Percentiles rank a stretch among this genome's conserved stretches.
phyloP scores from a whole-genome alignment of 202 grass and related monocot species.

The Schoenoplectus tabernaemontani region DNA sequence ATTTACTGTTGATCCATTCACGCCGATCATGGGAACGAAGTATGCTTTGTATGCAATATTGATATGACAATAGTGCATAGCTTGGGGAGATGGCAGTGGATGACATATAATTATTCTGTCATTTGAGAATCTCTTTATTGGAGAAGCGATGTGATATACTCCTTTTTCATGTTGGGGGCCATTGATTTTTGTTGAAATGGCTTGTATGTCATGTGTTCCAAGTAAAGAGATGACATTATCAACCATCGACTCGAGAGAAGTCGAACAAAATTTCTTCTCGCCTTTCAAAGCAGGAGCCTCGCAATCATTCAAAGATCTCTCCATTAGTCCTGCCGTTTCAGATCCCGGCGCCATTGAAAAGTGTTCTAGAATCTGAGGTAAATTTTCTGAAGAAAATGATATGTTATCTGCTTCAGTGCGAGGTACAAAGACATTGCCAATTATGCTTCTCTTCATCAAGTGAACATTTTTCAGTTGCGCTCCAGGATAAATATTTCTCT shows the following conservation, averaged over 20 bases:
- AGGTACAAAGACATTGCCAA: too few species aligned
- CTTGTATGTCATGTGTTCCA: conserved; percentile 42
- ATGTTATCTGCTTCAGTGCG: too few species aligned
- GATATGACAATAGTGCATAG: neutral
- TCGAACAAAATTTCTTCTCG: conserved; percentile 60
- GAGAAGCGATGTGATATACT: neutral
- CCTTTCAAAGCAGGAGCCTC: conserved; percentile 33
- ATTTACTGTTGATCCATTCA: neutral
- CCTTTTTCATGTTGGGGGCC: neutral
- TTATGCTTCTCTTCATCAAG: too few species aligned
- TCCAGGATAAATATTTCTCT: neutral
- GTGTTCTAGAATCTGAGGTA: conserved; percentile 43
- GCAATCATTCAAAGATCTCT: conserved; percentile 42
- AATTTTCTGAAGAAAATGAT: too few species aligned
- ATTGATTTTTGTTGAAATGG: neutral
- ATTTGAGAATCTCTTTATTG: neutral
- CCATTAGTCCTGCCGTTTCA: conserved; percentile 35
- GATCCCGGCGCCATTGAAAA: conserved; percentile 42
- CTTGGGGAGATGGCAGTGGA: neutral
- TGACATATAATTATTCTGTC: neutral
- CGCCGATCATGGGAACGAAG: neutral
- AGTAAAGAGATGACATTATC: conserved; percentile 53
- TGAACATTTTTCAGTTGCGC: too few species aligned
- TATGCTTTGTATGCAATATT: neutral
- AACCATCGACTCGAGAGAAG: conserved; percentile 76